A percentile compares a stretch with the other conserved stretches of the same genome.
These are phyloP conservation scores for Tricholoma sp. DNA, from an alignment of 768 basidiomycete species.

Conservation along the genomic window DNA sequence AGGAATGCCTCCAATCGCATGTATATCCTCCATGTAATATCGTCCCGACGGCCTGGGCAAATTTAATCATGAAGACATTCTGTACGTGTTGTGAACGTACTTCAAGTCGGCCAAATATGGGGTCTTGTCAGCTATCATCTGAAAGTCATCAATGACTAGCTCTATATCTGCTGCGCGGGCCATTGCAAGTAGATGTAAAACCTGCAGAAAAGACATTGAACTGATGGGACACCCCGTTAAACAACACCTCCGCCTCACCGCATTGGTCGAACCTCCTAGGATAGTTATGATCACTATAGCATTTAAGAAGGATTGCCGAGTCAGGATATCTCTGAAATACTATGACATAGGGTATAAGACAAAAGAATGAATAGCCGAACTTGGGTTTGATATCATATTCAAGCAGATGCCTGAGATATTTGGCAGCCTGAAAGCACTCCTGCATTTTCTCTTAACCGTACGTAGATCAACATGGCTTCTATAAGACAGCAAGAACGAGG, in stretches of 20 bases:
- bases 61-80: neutral
- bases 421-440: conserved; percentile 76
- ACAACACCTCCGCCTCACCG: conserved; percentile 38
- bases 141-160: conserved; percentile 84
- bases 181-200: conserved; percentile 80
- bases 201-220: conserved; percentile 32
- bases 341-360: neutral
- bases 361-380: conserved; percentile 23
- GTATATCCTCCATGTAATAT: conserved; percentile 90
- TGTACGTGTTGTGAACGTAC: conserved; percentile 27
- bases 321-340: conserved; percentile 35
- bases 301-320: conserved; percentile 63
- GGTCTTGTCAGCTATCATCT: conserved; percentile 70
- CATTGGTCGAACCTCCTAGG: conserved; percentile 86
- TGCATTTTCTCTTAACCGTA: conserved; percentile 61
- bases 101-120: conserved; percentile 85
- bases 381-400: conserved; percentile 80
- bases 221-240: neutral
- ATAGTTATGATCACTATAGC: conserved; percentile 77
- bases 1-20: conserved; percentile 80
- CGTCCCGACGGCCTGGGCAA: conserved; percentile 66
- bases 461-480: neutral
- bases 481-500: neutral
- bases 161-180: conserved; percentile 72
- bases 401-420: conserved; percentile 69